phyloP scores from a whole-genome alignment of 345 rosid genomes.

The Nasturtium officinale region DNA sequence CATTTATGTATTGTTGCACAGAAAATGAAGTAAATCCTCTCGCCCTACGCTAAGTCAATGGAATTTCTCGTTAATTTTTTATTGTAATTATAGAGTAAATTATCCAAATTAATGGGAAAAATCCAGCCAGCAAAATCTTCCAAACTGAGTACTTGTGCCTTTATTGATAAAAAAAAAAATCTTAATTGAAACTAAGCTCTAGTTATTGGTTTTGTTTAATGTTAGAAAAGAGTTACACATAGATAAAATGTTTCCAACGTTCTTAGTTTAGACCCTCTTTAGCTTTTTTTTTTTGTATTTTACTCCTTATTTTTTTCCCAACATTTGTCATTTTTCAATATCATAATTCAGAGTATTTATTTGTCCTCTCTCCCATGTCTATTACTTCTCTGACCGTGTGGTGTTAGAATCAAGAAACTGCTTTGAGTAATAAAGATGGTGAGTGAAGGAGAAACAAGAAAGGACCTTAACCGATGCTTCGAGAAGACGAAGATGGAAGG shows the following conservation, averaged over 20 bases:
- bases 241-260: constrained; percentile 15
- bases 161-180: background rate
- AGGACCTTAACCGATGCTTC: background rate
- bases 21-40: background rate
- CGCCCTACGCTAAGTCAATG: constrained; percentile 26
- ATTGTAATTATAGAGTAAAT: too few relatives aligned
- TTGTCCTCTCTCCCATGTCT: background rate
- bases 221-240: background rate
- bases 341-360: constrained; percentile 13
- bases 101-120: too few relatives aligned
- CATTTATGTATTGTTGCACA: background rate
- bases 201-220: background rate
- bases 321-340: constrained; percentile 21
- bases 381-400: background rate
- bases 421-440: constrained; percentile 18
- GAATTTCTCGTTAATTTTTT: background rate
- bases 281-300: background rate
- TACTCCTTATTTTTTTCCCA: background rate
- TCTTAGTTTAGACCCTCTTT: background rate
- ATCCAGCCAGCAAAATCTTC: too few relatives aligned
- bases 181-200: background rate
- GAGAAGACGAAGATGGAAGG: constrained; percentile 56
- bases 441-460: constrained; percentile 3
- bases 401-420: constrained; percentile 29
- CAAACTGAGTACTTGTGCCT: background rate